These are phyloP conservation scores for Xerocomellus dryophilus DNA, from an alignment of 768 basidiomycete genomes.

Conservation along the genomic window DNA sequence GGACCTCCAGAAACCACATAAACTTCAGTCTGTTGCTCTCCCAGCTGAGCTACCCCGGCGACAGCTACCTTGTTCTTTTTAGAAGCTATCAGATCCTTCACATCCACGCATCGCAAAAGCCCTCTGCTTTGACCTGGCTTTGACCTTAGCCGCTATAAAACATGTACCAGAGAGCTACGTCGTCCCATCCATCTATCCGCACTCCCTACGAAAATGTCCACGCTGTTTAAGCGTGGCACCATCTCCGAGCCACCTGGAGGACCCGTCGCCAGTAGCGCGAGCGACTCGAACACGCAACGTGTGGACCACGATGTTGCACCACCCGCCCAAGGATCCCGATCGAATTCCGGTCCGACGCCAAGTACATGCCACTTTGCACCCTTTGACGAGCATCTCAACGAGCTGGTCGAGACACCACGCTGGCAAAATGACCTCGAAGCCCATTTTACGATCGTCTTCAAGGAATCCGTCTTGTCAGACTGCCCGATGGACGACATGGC, in stretches of 20 bases:
- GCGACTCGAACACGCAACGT: neutral
- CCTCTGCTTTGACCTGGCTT: neutral
- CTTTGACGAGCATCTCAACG: slow-evolving; percentile 6
- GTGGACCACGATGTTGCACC: neutral
- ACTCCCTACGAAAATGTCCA: slow-evolving; percentile 1
- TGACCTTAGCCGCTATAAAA: slow-evolving; percentile 9
- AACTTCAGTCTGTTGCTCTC: slow-evolving; percentile 70
- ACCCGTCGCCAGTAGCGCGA: neutral
- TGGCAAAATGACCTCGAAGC: slow-evolving; percentile 18
- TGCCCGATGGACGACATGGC: slow-evolving; percentile 8
- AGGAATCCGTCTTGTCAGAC: slow-evolving; percentile 2
- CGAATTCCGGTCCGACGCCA: neutral
- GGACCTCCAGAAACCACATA: slow-evolving; percentile 36
- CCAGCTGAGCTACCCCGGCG: slow-evolving; percentile 71
- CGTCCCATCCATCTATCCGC: neutral
- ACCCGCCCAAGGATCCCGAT: neutral
- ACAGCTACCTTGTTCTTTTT: rapidly evolving
- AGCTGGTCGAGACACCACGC: neutral
- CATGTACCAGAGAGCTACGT: neutral
- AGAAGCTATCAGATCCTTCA: neutral
- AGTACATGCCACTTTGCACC: slow-evolving; percentile 7
- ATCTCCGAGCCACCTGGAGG: neutral
- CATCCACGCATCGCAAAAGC: neutral
- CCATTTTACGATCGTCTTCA: slow-evolving; percentile 15
- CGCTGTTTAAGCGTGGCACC: neutral